These are phyloP conservation scores for Potentilla sterilis DNA, from an alignment of 306 rosid genomes.

Conservation along the genomic window DNA sequence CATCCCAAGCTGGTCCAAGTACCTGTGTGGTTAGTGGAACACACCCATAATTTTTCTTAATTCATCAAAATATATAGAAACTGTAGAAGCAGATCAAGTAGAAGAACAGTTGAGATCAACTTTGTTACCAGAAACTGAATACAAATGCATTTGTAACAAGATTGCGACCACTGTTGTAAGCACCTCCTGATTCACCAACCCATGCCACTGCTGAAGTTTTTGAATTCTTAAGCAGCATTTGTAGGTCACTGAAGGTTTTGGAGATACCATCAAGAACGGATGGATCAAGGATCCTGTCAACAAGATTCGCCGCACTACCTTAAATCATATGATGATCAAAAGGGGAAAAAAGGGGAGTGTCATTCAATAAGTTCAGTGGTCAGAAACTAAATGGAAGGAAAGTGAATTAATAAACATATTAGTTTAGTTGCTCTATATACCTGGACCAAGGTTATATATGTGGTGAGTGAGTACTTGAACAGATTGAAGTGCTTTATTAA, in stretches of 20 bases:
- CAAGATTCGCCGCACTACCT: conserved; percentile 55
- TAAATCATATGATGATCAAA: conserved; percentile 1
- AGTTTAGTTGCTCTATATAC: conserved; percentile 23
- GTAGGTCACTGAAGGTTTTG: conserved; percentile 45
- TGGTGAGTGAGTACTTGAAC: conserved; percentile 59
- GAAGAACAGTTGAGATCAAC: not conserved
- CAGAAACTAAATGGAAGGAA: not conserved
- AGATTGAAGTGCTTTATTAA: conserved; percentile 34
- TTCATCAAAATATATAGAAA: not conserved
- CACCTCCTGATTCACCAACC: conserved; percentile 88
- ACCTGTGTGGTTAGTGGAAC: conserved; percentile 37
- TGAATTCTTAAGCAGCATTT: conserved; percentile 37
- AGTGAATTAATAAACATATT: not conserved
- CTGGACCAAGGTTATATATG: conserved; percentile 78
- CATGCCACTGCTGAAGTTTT: conserved; percentile 48
- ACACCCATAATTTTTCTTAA: not conserved
- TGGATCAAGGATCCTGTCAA: conserved; percentile 51
- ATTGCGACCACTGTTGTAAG: conserved; percentile 69
- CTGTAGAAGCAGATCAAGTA: not conserved
- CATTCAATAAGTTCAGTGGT: not conserved
- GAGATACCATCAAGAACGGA: conserved; percentile 46
- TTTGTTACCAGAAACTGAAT: conserved; percentile 53
- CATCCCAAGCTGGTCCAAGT: conserved; percentile 77
- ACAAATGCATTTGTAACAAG: conserved; percentile 71
- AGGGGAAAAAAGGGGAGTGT: not conserved